Evolutionary conservation across 768 basidiomycete species (phyloP).

Genomic region (Tricholoma terreum): DNA sequence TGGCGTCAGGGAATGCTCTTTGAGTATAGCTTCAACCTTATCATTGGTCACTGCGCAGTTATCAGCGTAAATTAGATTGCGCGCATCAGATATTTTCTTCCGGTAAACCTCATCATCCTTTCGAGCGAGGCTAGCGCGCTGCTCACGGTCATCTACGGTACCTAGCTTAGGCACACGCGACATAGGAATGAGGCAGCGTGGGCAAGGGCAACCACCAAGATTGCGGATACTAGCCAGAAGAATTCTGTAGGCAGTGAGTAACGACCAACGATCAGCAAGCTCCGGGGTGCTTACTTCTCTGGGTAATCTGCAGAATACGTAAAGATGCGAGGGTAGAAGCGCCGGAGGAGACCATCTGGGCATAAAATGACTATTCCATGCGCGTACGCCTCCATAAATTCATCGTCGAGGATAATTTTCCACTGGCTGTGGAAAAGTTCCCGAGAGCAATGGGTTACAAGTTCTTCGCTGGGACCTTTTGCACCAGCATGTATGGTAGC

Average conservation of each 20-base stretch:
- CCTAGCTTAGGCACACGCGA: constrained; percentile 8
- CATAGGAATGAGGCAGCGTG: constrained; percentile 13
- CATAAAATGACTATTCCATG: constrained; percentile 23
- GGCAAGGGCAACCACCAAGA: constrained; percentile 18
- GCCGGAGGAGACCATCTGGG: constrained; percentile 17
- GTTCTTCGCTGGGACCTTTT: not conserved
- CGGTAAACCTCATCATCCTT: constrained; percentile 3
- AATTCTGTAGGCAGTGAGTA: constrained; percentile 9
- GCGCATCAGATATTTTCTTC: constrained; percentile 12
- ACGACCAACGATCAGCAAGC: not conserved
- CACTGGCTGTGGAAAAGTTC: constrained; percentile 27
- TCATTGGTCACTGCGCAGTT: not conserved
- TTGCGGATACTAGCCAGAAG: constrained; percentile 18
- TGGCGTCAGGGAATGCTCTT: too few species aligned
- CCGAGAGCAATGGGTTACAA: constrained; percentile 19
- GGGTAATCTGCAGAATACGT: constrained; percentile 32
- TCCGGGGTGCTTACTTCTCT: constrained; percentile 21
- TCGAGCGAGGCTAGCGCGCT: not conserved
- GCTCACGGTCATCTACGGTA: not conserved
- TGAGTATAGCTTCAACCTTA: too few species aligned
- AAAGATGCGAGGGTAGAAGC: constrained; percentile 26
- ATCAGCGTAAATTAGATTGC: constrained; percentile 23
- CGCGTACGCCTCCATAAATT: constrained; percentile 22
- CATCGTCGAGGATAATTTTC: constrained; percentile 19
- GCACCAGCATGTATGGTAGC: not conserved